Conservation (phyloP, 2,329 filamentous ascomycete genomes). For the Ceratocystis variospora region DNA sequence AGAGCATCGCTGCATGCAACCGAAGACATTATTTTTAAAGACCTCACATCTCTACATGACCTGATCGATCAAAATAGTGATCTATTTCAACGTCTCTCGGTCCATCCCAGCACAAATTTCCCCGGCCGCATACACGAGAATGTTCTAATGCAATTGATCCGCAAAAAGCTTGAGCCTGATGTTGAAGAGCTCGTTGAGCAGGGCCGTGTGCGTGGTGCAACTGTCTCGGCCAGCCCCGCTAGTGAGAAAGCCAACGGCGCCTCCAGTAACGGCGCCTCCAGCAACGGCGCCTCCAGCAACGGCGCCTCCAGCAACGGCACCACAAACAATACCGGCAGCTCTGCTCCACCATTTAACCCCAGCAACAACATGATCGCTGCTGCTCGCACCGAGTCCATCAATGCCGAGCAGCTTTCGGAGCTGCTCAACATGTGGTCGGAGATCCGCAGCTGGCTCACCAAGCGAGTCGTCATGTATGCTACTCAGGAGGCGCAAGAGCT, state of each 20-base stretch:
- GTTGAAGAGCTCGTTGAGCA: constrained; percentile 60
- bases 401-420: constrained; percentile 31
- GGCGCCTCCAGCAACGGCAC: constrained; percentile 5
- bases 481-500: constrained; percentile 40
- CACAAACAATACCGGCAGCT: background rate
- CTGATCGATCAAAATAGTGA: constrained; percentile 51
- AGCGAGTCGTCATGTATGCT: constrained; percentile 31
- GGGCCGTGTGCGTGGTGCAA: constrained; percentile 31
- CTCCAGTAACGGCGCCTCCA: constrained; percentile 17
- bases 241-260: constrained; percentile 22
- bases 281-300: constrained; percentile 14
- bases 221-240: background rate
- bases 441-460: constrained; percentile 30
- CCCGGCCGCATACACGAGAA: constrained; percentile 54
- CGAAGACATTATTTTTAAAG: constrained; percentile 55
- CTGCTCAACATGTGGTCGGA: constrained; percentile 46
- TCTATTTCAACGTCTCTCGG: constrained; percentile 54
- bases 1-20: constrained; percentile 62
- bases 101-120: constrained; percentile 64
- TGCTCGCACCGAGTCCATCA: constrained; percentile 25
- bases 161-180: constrained; percentile 70
- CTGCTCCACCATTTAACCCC: constrained; percentile 10
- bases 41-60: constrained; percentile 52
- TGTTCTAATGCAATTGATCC: constrained; percentile 55
- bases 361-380: constrained; percentile 21